Conservation (phyloP, 1,284 basidiomycete species). For the Marasmius fiardii region DNA sequence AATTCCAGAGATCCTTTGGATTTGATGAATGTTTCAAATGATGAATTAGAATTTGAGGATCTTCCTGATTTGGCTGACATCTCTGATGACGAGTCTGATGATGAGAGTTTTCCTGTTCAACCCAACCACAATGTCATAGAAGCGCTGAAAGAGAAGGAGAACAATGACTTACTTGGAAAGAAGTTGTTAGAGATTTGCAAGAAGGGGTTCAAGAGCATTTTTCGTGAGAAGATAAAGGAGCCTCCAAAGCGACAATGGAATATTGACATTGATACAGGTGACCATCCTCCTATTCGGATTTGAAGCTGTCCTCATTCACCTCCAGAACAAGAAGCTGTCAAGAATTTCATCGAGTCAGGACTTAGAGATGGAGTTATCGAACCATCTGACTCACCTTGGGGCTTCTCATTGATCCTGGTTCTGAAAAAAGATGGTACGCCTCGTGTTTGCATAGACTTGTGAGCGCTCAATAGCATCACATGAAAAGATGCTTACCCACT, state of each 20-base stretch:
- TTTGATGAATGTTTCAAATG: no score
- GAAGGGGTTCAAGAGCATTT: background rate
- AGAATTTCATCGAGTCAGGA: slow-evolving; percentile 3
- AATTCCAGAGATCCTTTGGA: no score
- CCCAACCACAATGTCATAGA: background rate
- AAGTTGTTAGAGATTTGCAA: background rate
- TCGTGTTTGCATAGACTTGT: slow-evolving; percentile 3
- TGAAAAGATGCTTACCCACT: slow-evolving; percentile 3
- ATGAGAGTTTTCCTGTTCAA: background rate
- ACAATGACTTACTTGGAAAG: background rate
- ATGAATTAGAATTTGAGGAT: no score
- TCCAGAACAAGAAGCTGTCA: background rate
- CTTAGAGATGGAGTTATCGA: background rate
- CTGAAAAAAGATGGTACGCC: slow-evolving; percentile 2
- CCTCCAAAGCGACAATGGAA: slow-evolving; percentile 3
- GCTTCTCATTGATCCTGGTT: background rate
- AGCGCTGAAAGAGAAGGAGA: background rate
- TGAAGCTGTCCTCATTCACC: slow-evolving; percentile 5
- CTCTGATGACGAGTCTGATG: background rate
- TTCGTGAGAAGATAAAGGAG: slow-evolving; percentile 5
- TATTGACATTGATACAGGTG: slow-evolving; percentile 8
- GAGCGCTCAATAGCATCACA: slow-evolving; percentile 1
- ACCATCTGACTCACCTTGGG: slow-evolving; percentile 5
- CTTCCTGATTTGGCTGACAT: background rate
- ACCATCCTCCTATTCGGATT: slow-evolving; percentile 1